Conservation (phyloP, 116 monocot species). For the Iris pallida region DNA sequence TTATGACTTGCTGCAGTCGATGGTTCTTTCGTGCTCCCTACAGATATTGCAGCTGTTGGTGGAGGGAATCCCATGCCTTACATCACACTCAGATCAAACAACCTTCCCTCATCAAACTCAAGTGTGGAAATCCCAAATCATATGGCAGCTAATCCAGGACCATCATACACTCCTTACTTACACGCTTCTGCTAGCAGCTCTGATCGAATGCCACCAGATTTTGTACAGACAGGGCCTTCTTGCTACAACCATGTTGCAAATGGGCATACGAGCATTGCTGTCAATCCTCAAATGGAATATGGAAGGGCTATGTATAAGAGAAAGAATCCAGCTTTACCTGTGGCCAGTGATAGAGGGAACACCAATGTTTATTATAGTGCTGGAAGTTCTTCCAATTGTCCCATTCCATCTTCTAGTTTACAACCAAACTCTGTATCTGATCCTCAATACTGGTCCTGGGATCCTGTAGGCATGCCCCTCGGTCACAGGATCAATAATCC, state of each 20-base stretch:
- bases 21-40: conserved; percentile 10
- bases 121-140: conserved; percentile 5
- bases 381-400: conserved; percentile 30
- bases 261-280: conserved; percentile 5
- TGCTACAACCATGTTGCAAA: background rate
- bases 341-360: conserved; percentile 8
- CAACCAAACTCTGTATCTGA: conserved; percentile 9
- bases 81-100: conserved; percentile 8
- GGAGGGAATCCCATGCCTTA: conserved; percentile 6
- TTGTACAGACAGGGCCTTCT: conserved; percentile 5
- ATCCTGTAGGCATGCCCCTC: conserved; percentile 9
- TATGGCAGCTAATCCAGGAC: conserved; percentile 10
- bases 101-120: conserved; percentile 6
- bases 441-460: conserved; percentile 15
- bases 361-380: conserved; percentile 17
- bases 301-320: conserved; percentile 29
- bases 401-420: conserved; percentile 4
- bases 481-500: conserved; percentile 16
- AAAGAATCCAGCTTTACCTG: conserved; percentile 19
- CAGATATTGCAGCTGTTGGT: background rate
- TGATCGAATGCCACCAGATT: conserved; percentile 17
- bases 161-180: background rate
- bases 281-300: conserved; percentile 13
- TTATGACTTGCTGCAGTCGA: conserved; percentile 16
- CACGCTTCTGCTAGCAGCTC: conserved; percentile 29